Percentiles rank a stretch among this genome's conserved stretches.
These are phyloP conservation scores for Lachnellula subtilissima DNA, from an alignment of 2,329 filamentous ascomycete species.

Conservation along the genomic window DNA sequence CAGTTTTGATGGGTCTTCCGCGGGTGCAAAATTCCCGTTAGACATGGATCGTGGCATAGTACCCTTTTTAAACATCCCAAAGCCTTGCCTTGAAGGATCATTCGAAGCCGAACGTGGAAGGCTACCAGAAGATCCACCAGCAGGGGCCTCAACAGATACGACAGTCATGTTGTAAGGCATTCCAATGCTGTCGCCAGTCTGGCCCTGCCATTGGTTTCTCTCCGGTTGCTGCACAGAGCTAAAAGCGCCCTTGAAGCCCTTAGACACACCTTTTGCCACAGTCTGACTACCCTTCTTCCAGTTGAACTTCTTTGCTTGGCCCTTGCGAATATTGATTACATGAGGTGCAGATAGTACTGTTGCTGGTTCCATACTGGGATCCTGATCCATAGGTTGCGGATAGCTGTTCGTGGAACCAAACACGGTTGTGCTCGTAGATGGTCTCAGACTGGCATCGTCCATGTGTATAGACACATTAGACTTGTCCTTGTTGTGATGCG, in stretches of 20 bases:
- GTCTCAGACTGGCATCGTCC: conserved; percentile 35
- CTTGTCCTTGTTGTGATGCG: conserved; percentile 46
- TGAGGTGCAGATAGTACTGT: conserved; percentile 58
- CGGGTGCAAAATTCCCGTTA: conserved; percentile 32
- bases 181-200: conserved; percentile 60
- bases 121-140: conserved; percentile 20
- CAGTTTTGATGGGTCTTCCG: conserved; percentile 56
- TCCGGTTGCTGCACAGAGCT: conserved; percentile 44
- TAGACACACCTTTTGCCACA: conserved; percentile 88
- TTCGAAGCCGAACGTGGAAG: conserved; percentile 24
- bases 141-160: conserved; percentile 45
- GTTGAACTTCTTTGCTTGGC: conserved; percentile 88
- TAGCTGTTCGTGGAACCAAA: conserved; percentile 26
- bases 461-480: conserved; percentile 31
- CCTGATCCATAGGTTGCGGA: conserved; percentile 32
- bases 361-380: conserved; percentile 29
- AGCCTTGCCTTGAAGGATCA: conserved; percentile 41
- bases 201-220: conserved; percentile 45
- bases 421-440: conserved; percentile 36
- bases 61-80: conserved; percentile 61
- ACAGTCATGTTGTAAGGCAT: conserved; percentile 68
- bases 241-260: conserved; percentile 90
- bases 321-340: conserved; percentile 91
- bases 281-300: conserved; percentile 97
- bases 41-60: conserved; percentile 48